phyloP scores from a whole-genome alignment of 73 alveolate species.

The Paramecium sexaurelia region DNA sequence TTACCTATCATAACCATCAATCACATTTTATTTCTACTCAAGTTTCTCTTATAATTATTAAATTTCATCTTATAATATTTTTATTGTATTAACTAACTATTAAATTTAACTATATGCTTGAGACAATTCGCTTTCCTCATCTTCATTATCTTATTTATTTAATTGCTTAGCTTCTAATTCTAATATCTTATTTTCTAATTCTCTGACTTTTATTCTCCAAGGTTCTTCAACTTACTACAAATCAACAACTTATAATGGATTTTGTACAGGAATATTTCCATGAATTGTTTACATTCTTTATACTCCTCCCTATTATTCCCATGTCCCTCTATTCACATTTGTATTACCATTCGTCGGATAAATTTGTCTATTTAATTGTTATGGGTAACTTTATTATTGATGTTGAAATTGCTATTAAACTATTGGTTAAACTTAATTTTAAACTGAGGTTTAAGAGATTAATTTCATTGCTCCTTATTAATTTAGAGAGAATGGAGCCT shows the following conservation, averaged over 20 bases:
- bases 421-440: background rate
- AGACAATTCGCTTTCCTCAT: conserved; percentile 23
- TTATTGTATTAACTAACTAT: conserved; percentile 7
- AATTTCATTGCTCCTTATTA: background rate
- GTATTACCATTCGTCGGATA: background rate
- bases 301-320: background rate
- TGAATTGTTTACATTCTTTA: background rate
- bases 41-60: background rate
- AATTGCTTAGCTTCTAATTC: background rate
- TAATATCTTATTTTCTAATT: background rate
- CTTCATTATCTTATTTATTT: background rate
- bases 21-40: background rate
- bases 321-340: background rate
- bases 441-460: background rate
- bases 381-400: background rate
- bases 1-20: background rate
- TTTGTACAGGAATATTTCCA: background rate
- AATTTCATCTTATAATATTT: background rate
- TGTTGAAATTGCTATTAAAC: background rate
- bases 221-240: conserved; percentile 12
- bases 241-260: background rate
- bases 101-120: conserved; percentile 29
- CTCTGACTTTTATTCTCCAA: background rate
- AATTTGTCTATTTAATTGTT: background rate
- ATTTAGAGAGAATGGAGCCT: background rate